Base-by-base conservation (phyloP, 257 asterid genomes). In the Solanum chiquidenum region DNA sequence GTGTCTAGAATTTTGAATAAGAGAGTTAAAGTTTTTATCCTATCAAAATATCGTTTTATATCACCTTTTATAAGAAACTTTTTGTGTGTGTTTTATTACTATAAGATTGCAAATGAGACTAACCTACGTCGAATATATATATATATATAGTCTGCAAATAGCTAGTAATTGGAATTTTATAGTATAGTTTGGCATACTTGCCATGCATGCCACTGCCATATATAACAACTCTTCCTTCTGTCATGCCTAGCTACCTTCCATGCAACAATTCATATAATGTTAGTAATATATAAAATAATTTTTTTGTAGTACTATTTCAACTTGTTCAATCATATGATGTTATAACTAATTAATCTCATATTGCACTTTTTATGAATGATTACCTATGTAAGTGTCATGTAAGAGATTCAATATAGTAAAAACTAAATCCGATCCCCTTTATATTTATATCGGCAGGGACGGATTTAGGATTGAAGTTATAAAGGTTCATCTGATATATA, bases 101-200 rank as follows among this genome's bases (percentile, higher is more conserved):
- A 27, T 66, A 66, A 25, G 73, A 66, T 66, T 66, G 35, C 20
- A 66, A 27, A 5, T 66, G 55, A 37, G 42, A 75, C 37, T 75
- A 21, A 75, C 55, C 4, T 23, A 23, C 31, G 14, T 62, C 71
- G 14, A 64, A 64, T n/a, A n/a, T 42, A 42, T 10, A 42, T 42
- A 42, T 42, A 40, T 7, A 40, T n/a, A 1, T 10, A 27, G 13
- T 31, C 79, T 72, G 13, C 42, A 72, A 33, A 16, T 72, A 72
- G 74, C 9, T 66, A 25, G 25, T 16, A 23, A 14, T 21, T 34
- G 58, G n/a, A 18, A 49, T 11, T 16, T 71, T 37, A 89, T 64
- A 35, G 46, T 87, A 91, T 85, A 84, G 35, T 84, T 89, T 87
- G 91, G 89, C 88, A 90, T 73, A 85, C 85, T 89, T 88, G 91